A percentile compares a stretch with the other conserved stretches of the same genome.
phyloP scores from a whole-genome alignment of 768 basidiomycete genomes.

The Hericium erinaceus region DNA sequence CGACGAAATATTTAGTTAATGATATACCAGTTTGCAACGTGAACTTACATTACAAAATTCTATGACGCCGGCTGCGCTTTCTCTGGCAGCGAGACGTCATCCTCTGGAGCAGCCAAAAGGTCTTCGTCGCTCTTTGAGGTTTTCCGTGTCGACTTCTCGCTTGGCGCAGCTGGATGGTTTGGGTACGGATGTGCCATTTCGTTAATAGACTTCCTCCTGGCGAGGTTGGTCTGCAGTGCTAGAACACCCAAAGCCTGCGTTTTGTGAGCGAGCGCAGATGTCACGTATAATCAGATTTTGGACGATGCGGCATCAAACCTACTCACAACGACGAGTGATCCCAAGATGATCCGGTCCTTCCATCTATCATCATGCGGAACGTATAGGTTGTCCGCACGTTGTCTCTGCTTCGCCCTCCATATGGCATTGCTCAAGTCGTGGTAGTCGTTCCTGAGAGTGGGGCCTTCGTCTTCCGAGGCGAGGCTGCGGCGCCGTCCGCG shows the following conservation, averaged over 20 bases:
- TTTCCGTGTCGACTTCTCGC: neutral
- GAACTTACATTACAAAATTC: too few species aligned
- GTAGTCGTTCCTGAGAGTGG: slow-evolving; percentile 15
- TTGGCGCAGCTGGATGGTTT: neutral
- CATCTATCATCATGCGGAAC: slow-evolving; percentile 51
- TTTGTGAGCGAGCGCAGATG: neutral
- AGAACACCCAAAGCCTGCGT: neutral
- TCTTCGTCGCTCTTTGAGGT: neutral
- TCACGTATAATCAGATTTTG: neutral
- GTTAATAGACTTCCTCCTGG: neutral
- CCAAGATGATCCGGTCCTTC: slow-evolving; percentile 55
- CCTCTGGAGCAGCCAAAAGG: neutral
- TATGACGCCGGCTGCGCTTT: too few species aligned
- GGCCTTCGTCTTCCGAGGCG: slow-evolving; percentile 21
- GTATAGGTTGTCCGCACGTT: slow-evolving; percentile 30
- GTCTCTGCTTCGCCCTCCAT: slow-evolving; percentile 29
- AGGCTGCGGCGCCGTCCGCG: slow-evolving; percentile 33
- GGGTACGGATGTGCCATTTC: neutral
- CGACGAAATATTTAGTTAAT: too few species aligned
- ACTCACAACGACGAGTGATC: slow-evolving; percentile 42
- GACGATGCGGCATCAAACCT: neutral
- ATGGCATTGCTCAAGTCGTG: slow-evolving; percentile 26
- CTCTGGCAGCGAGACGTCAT: too few species aligned
- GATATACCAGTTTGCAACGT: too few species aligned
- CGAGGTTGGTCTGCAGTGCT: neutral